Conservation (phyloP, 176 grass and related monocot genomes). For the Bonia amplexicaulis region DNA sequence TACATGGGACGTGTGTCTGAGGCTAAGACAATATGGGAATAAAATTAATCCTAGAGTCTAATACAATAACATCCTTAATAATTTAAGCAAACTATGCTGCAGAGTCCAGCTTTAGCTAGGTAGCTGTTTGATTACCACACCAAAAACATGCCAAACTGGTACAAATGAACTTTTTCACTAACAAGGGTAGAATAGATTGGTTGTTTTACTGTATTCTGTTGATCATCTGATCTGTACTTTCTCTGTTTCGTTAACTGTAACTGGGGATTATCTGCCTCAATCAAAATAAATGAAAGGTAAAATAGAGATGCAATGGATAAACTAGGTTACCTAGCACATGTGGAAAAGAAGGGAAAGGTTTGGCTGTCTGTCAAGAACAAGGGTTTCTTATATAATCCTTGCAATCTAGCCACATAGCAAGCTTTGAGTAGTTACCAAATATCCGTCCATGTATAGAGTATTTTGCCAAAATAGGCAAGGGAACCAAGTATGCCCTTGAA, state of each 20-base stretch:
- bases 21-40: background rate
- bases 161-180: background rate
- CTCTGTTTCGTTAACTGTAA: background rate
- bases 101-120: background rate
- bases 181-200: background rate
- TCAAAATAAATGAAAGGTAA: background rate
- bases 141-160: background rate
- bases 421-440: background rate
- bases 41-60: background rate
- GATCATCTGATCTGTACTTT: background rate
- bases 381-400: background rate
- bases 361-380: background rate
- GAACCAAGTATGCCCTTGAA: background rate
- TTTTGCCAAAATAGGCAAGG: background rate
- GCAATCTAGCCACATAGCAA: background rate
- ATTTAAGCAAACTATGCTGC: background rate
- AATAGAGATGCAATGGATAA: background rate
- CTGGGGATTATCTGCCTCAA: background rate
- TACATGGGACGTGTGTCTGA: background rate
- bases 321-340: constrained; percentile 3
- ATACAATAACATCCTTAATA: background rate
- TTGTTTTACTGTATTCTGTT: background rate
- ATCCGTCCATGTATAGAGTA: background rate
- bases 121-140: background rate
- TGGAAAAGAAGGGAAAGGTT: background rate